phyloP scores from a whole-genome alignment of 306 rosid genomes.

The Sesbania bispinosa region DNA sequence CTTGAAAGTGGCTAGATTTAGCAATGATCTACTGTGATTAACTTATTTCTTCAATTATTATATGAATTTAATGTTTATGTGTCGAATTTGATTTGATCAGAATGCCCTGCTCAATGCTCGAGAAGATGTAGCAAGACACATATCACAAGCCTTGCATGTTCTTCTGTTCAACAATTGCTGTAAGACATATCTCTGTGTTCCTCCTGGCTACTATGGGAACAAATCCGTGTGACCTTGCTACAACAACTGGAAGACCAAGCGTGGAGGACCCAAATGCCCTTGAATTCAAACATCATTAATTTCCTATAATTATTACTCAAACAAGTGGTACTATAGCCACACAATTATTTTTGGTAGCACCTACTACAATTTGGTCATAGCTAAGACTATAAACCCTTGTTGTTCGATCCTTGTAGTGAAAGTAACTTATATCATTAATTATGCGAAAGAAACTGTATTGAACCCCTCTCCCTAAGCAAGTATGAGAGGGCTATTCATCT shows the following conservation, averaged over 20 bases:
- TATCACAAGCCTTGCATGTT: constrained; percentile 54
- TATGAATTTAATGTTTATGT: not conserved
- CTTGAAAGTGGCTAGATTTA: no score
- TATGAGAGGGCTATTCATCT: not conserved
- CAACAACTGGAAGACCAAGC: constrained; percentile 64
- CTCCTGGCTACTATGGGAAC: constrained; percentile 62
- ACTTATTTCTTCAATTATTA: not conserved
- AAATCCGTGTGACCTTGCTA: constrained; percentile 61
- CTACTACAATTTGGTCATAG: not conserved
- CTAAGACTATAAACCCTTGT: not conserved
- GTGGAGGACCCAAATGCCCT: constrained; percentile 69
- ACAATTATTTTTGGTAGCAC: not conserved
- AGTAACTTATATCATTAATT: constrained; percentile 5
- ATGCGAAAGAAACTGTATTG: not conserved
- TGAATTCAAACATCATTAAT: not conserved
- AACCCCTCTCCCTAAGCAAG: not conserved
- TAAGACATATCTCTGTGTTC: constrained; percentile 45
- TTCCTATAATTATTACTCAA: not conserved
- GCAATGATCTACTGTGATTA: no score
- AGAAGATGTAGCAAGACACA: constrained; percentile 49
- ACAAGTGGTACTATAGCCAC: constrained; percentile 17
- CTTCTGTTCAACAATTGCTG: constrained; percentile 59
- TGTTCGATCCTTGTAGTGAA: not conserved
- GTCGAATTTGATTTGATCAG: constrained; percentile 25
- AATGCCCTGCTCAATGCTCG: constrained; percentile 40